These are phyloP conservation scores for Kazachstania viticola DNA, from an alignment of 805 yeast species.

Conservation along the genomic window DNA sequence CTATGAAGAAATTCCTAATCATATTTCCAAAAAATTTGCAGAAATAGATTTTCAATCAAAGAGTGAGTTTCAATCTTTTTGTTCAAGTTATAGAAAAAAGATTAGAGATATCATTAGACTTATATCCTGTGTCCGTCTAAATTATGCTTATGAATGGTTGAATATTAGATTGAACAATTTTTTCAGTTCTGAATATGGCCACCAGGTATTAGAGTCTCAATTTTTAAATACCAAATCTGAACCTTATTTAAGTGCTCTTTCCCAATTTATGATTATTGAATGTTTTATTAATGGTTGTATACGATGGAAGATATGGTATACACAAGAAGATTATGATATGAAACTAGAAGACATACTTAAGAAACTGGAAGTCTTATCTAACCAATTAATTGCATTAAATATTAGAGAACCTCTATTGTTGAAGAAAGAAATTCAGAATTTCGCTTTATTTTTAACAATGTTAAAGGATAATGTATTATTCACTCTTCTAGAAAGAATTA, in stretches of 20 bases:
- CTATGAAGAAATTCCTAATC: slow-evolving; percentile 58
- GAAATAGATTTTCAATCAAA: slow-evolving; percentile 83
- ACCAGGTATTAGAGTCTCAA: slow-evolving; percentile 43
- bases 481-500: slow-evolving; percentile 71
- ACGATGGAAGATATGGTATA: slow-evolving; percentile 91
- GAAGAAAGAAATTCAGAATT: slow-evolving; percentile 79
- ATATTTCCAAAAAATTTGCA: slow-evolving; percentile 51
- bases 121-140: slow-evolving; percentile 75
- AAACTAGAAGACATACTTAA: slow-evolving; percentile 40
- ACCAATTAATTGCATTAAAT: slow-evolving; percentile 61
- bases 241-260: slow-evolving; percentile 63
- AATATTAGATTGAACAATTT: slow-evolving; percentile 60
- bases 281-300: slow-evolving; percentile 85
- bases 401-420: slow-evolving; percentile 70
- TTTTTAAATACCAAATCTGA: slow-evolving; percentile 47
- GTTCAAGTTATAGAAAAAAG: slow-evolving; percentile 69
- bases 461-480: slow-evolving; percentile 77
- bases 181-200: slow-evolving; percentile 61
- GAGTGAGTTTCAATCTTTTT: slow-evolving; percentile 66
- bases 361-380: slow-evolving; percentile 59
- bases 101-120: slow-evolving; percentile 87
- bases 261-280: slow-evolving; percentile 80
- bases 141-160: slow-evolving; percentile 73
- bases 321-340: slow-evolving; percentile 32
- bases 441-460: slow-evolving; percentile 88